These are phyloP conservation scores for Leptographium flavum DNA, from an alignment of 2,329 filamentous ascomycete genomes.

Conservation along the genomic window DNA sequence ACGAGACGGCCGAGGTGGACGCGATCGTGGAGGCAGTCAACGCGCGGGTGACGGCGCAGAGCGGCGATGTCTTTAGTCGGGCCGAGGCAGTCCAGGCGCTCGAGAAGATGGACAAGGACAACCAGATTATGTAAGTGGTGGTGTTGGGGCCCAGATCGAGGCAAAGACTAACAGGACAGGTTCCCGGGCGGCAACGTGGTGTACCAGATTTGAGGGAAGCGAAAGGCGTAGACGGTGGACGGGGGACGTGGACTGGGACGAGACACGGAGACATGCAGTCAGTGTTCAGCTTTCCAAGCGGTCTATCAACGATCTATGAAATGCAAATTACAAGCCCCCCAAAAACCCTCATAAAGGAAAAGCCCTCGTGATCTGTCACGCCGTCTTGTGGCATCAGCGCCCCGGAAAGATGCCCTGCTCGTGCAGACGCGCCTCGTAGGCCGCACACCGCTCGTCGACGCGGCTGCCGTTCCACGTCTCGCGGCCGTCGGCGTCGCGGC, in stretches of 20 bases:
- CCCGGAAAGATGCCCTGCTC: background rate
- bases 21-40: slow-evolving; percentile 72
- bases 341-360: background rate
- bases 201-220: slow-evolving; percentile 44
- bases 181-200: slow-evolving; percentile 49
- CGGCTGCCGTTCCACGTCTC: slow-evolving; percentile 49
- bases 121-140: slow-evolving; percentile 76
- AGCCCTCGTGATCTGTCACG: background rate
- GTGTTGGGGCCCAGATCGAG: background rate
- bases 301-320: no score
- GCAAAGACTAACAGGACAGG: slow-evolving; percentile 21
- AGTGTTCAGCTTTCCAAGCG: no score
- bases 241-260: no score
- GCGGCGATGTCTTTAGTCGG: slow-evolving; percentile 48
- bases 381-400: no score
- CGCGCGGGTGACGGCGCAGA: slow-evolving; percentile 38
- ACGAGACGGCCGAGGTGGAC: slow-evolving; percentile 67
- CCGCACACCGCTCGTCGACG: slow-evolving; percentile 36
- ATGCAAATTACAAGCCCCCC: no score
- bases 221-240: background rate
- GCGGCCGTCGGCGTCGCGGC: slow-evolving; percentile 23
- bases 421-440: slow-evolving; percentile 29
- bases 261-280: no score
- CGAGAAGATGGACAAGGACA: slow-evolving; percentile 63
- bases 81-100: slow-evolving; percentile 66